Conservation (phyloP, 2,329 filamentous ascomycete species). For the Fusarium sp. region DNA sequence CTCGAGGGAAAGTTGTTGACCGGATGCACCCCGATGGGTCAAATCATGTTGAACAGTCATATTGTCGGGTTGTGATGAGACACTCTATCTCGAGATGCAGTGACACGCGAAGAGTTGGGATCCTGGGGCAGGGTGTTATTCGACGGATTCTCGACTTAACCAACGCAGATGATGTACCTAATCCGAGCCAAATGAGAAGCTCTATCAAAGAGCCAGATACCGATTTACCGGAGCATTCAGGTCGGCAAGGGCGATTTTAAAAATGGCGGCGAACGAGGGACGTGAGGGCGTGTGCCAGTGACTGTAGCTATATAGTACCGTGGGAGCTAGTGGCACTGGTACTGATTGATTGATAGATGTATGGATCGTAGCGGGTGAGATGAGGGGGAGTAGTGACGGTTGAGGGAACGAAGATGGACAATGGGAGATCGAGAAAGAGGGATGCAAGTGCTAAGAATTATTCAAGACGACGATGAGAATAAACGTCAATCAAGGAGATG, state of each 20-base stretch:
- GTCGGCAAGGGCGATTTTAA: conserved; percentile 25
- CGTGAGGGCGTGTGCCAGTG: conserved; percentile 22
- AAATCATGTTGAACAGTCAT: conserved; percentile 84
- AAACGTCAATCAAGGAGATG: conserved; percentile 40
- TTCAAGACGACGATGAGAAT: conserved; percentile 36
- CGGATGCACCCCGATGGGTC: conserved; percentile 72
- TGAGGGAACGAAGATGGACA: conserved; percentile 21
- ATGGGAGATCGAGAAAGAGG: conserved; percentile 27
- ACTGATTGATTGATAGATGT: neutral
- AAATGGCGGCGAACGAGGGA: conserved; percentile 25
- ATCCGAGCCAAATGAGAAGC: conserved; percentile 42
- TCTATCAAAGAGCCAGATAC: conserved; percentile 50
- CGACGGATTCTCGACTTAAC: conserved; percentile 26
- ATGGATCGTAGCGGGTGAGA: conserved; percentile 6
- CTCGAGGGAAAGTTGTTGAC: conserved; percentile 74
- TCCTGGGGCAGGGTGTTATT: conserved; percentile 37
- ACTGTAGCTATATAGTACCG: conserved; percentile 24
- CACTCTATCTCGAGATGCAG: conserved; percentile 33
- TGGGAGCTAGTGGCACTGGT: neutral
- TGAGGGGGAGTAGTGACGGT: conserved; percentile 11
- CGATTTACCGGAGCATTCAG: conserved; percentile 52
- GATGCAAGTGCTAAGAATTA: conserved; percentile 35
- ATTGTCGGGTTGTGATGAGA: conserved; percentile 46
- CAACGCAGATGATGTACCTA: conserved; percentile 39
- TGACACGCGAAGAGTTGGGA: conserved; percentile 32